Evolutionary conservation across 2,329 filamentous ascomycete genomes (phyloP), one percentile per base, ranked within the genome.

Genomic region (Biscogniauxia sp.): DNA sequence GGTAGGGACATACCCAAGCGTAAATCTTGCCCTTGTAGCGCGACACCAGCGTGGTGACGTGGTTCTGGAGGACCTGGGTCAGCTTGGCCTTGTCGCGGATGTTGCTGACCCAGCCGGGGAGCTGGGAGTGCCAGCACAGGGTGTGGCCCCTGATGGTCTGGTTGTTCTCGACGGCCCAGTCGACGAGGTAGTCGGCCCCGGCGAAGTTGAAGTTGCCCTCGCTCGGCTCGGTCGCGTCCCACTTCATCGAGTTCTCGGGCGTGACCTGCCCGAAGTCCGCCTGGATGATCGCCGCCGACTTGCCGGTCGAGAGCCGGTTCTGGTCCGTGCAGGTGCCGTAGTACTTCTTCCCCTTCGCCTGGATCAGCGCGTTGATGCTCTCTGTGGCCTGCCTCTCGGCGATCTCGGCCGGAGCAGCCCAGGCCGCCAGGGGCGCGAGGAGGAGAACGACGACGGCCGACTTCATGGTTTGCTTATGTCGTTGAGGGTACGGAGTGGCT

Each of bases 201-300:
- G 67, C 71, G 67, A 86, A 88, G 64, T 76, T 85, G 79, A 86
- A 90, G 1, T 66, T 69, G 61, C 80, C 80, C 61, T 78, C 76
- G 26, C 64, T 69, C 25, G 68, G 54, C 67, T 74, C 72, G 60
- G 69, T 72, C 37, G 81, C 76, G 66, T 88, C 84, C 87, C 87
- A 90, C 75, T 90, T 90, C 83, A 89, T 88, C 70, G 80, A 84
- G 79, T 91, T 90, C 78, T 90, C 88, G 1, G 84, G 82, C 0
- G 87, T 89, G 20, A 90, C 77, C 71, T 86, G 82, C 20, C 87
- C 86, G 63, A 89, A 90, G 73, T 88, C 77, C 57, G 78, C 76
- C 63, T 81, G 80, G 72, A 90, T 84, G 68, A 88, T 80, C 60
- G 79, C 78, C n/a, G 79, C 79, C 61, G 81, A 84, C 64, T 80